A percentile compares a stretch with the other conserved stretches of the same genome.
These are phyloP conservation scores for Comarum palustre DNA, from an alignment of 306 rosid species.

Conservation along the genomic window DNA sequence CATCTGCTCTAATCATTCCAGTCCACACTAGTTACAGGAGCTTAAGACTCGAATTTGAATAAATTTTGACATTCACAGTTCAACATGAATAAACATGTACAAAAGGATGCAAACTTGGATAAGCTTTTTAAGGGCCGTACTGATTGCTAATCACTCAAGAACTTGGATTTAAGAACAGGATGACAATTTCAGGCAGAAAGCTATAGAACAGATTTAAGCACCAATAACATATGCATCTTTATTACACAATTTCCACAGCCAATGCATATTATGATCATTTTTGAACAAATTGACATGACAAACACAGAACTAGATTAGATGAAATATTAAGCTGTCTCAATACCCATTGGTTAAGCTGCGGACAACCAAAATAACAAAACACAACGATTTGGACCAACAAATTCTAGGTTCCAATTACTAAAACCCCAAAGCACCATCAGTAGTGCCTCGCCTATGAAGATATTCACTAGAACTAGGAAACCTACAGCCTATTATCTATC, in stretches of 20 bases:
- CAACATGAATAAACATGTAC: too few species aligned
- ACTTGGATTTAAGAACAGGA: too few species aligned
- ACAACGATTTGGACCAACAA: constrained; percentile 12
- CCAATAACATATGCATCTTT: background rate
- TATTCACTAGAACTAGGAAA: constrained; percentile 20
- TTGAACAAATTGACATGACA: background rate
- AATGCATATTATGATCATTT: background rate
- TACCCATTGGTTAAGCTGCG: constrained; percentile 49
- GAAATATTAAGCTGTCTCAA: constrained; percentile 35
- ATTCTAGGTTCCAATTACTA: constrained; percentile 19
- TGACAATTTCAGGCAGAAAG: too few species aligned
- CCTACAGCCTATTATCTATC: constrained; percentile 23
- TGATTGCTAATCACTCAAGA: too few species aligned
- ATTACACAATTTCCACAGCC: background rate
- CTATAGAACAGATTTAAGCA: background rate
- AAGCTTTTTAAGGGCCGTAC: too few species aligned
- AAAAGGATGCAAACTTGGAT: too few species aligned
- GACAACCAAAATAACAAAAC: constrained; percentile 23
- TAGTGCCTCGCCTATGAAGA: constrained; percentile 16
- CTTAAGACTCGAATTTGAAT: too few species aligned
- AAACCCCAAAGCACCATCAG: constrained; percentile 8
- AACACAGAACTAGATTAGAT: constrained; percentile 40
- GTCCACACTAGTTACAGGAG: too few species aligned
- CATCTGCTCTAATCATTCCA: too few species aligned
- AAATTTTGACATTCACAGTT: too few species aligned